Evolutionary conservation across 208 protist species (phyloP).

Genomic region (Strigomonas galati): DNA sequence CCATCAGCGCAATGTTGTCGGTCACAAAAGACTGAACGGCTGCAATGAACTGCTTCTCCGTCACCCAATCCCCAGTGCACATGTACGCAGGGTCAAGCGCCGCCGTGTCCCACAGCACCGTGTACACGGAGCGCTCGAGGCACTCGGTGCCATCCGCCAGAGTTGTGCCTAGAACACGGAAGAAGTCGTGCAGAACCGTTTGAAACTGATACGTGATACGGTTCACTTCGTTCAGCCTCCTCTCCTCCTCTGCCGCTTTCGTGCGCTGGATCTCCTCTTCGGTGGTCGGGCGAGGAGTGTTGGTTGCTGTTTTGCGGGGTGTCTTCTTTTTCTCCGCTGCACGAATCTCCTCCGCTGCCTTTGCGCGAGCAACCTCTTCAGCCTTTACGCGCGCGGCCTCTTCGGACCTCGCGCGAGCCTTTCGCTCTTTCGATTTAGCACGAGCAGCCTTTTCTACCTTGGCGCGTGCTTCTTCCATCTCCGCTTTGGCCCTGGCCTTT

Average conservation of each 20-base stretch:
- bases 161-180: constrained; percentile 18
- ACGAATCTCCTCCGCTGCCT: background rate
- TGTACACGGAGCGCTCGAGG: constrained; percentile 3
- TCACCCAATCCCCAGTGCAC: background rate
- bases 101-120: constrained; percentile 4
- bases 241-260: background rate
- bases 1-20: background rate
- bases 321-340: too few relatives aligned
- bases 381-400: background rate
- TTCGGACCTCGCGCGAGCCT: too few relatives aligned
- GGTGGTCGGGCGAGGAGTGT: too few relatives aligned
- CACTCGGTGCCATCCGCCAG: constrained; percentile 1
- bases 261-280: too few relatives aligned
- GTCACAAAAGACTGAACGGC: background rate
- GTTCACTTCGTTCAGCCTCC: background rate
- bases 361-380: background rate
- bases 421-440: too few relatives aligned
- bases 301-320: too few relatives aligned
- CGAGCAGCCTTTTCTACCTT: too few relatives aligned
- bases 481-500: background rate
- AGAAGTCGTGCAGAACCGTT: constrained; percentile 23
- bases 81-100: background rate
- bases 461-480: too few relatives aligned
- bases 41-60: background rate
- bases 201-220: background rate